A percentile compares a stretch with the other conserved stretches of the same genome.
These are phyloP conservation scores for Eutypella sp. DNA, from an alignment of 2,329 filamentous ascomycete species.

Conservation along the genomic window DNA sequence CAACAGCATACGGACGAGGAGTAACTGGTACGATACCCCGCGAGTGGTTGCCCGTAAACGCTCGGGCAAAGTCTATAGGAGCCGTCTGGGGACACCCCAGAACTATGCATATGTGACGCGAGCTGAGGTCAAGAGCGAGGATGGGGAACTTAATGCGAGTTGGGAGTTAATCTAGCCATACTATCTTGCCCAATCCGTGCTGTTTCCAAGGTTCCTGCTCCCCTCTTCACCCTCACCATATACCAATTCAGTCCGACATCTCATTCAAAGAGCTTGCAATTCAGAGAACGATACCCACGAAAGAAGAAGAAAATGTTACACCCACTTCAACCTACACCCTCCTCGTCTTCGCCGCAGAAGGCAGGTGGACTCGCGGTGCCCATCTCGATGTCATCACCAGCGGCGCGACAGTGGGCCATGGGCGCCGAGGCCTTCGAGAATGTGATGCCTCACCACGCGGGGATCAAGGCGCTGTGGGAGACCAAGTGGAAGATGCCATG, in stretches of 20 bases:
- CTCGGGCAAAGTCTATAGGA: conserved; percentile 21
- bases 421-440: conserved; percentile 36
- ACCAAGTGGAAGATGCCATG: conserved; percentile 69
- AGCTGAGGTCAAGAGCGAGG: background rate
- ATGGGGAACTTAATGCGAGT: background rate
- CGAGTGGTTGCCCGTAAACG: conserved; percentile 23
- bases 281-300: too few species aligned
- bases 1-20: conserved; percentile 21
- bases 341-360: conserved; percentile 23
- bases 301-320: too few species aligned
- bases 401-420: conserved; percentile 36
- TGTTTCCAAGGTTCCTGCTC: too few species aligned
- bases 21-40: conserved; percentile 22
- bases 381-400: conserved; percentile 2
- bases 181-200: too few species aligned
- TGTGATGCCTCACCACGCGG: conserved; percentile 52
- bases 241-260: too few species aligned
- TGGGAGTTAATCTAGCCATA: background rate
- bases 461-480: conserved; percentile 63
- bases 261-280: too few species aligned
- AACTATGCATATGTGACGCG: conserved; percentile 4
- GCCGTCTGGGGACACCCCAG: conserved; percentile 17
- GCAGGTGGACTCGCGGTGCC: background rate
- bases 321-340: too few species aligned
- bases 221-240: background rate